Base-by-base conservation (phyloP, 1,284 basidiomycete genomes). In the Phlebopus sp. region DNA sequence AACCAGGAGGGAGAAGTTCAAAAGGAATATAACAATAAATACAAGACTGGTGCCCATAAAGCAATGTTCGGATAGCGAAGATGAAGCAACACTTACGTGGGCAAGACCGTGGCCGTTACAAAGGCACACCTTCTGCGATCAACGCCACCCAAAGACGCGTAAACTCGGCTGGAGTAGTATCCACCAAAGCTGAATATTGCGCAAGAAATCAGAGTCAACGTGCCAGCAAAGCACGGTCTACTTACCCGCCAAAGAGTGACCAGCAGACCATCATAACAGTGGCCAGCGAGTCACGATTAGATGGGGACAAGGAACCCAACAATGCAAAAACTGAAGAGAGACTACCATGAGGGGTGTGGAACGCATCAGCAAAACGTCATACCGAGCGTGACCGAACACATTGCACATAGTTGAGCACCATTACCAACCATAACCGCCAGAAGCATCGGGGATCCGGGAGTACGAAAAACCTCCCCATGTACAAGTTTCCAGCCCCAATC, bases 401-500 rank as follows among this genome's bases (percentile, higher is more conserved):
- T 98, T 18, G 89, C 82, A 52, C 84, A 84, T 6, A 98, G 74
- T 68, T 99, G 96, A 36, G 86, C 77, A 17, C 96, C 96, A 56
- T 94, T 97, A 8, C 96, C 96, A 21, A 91, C 83, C 68, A 93
- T 79, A 38, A 96, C 81, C 2, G 92, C 86, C 5, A 99, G 73
- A 10, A 90, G 60, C 79, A 95, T 83, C 0, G 91, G 82, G 49
- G 87, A 79, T 40, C 73, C 69, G 0, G 96, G 96, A 4, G 88
- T 75, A 25, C 96, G 83, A 77, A 97, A 98, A 13, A 99, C 92
- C 69, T 99, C 96, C 25, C 92, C 94, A 59, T 97, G 94, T 9
- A 98, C 83, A 15, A 96, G 79, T 63, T 98, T 98, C 96, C 96
- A 99, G 4, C 96, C 96, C 77, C 90, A 97, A 61, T 99, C 96